phyloP scores from a whole-genome alignment of 129 eudicot species.

The Chrysanthemum makinoi region DNA sequence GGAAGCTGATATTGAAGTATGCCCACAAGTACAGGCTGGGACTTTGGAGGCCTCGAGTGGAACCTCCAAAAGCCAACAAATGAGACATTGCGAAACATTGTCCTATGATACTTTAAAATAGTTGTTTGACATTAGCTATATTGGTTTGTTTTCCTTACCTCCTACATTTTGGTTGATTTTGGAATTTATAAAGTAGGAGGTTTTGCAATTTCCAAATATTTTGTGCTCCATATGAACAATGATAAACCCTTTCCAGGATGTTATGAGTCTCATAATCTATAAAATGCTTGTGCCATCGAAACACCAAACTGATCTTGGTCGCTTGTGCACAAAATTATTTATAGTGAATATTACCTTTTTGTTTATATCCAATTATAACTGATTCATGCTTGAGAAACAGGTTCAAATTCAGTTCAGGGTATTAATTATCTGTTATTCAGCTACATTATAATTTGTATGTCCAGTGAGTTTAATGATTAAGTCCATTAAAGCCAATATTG shows the following conservation, averaged over 20 bases:
- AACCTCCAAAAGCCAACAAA: constrained; percentile 34
- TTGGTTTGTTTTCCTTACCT: constrained; percentile 21
- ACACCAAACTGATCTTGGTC: neutral
- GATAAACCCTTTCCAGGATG: neutral
- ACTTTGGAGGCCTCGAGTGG: constrained; percentile 91
- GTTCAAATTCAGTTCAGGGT: neutral
- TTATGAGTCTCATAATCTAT: neutral
- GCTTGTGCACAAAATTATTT: neutral
- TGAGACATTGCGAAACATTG: constrained; percentile 7
- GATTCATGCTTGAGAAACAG: constrained; percentile 2
- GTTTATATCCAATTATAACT: neutral
- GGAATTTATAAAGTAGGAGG: constrained; percentile 9
- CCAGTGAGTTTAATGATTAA: too few relatives aligned
- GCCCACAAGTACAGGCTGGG: constrained; percentile 94
- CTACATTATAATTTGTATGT: too few relatives aligned
- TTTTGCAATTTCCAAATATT: constrained; percentile 6
- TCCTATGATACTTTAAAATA: neutral
- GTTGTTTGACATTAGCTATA: constrained; percentile 12
- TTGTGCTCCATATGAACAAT: neutral
- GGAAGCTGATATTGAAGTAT: constrained; percentile 87
- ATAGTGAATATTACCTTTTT: too few relatives aligned
- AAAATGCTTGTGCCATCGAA: neutral
- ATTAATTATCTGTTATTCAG: neutral
- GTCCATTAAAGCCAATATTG: too few relatives aligned
- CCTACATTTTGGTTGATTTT: constrained; percentile 4